Base-by-base conservation (phyloP, 768 basidiomycete species). In the Suillus clintonianus region DNA sequence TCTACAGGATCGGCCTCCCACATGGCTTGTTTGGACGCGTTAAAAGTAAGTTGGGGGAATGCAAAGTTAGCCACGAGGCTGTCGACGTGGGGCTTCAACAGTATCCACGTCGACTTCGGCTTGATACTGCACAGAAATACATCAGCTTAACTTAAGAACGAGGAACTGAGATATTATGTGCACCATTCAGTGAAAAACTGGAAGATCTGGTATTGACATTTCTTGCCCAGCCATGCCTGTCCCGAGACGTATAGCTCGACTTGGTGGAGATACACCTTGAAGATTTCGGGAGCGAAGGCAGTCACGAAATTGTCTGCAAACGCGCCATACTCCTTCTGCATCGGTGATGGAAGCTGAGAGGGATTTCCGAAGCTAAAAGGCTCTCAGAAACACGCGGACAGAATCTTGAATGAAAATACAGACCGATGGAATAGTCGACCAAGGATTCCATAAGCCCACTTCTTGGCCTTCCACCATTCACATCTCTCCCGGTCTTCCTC, bases 391-490 rank as follows among this genome's bases (percentile, higher is more conserved):
- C 36, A 14, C 11, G n/a, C n/a, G n/a, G n/a, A 27, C 5, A 39
- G 6, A 11, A 10, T 14, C 30, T 10, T 5, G 9, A 60, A 27
- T 45, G 2, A 57, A 41, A 15, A 57, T 14, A 59, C 72, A 7
- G 61, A 89, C 85, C 90, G 83, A 70, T 90, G 89, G 83, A 95
- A 95, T 17, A 95, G 79, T 27, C 88, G 81, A 41, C 91, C 90
- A 9, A 51, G 80, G 42, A 86, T 87, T n/a, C 83, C 86, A 71
- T 89, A 95, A 1, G 94, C 92, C 95, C 94, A 96, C 72, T 97
- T 97, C 79, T 96, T 96, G 10, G 90, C 85, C 72, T 89, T 90
- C 91, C 93, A 94, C 94, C 95, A 97, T 69, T 92, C 90, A 53
- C 82, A 85, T 54, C 81, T 82, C 78, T 95, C 92, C 41, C 91